Evolutionary conservation across 768 basidiomycete genomes (phyloP), one percentile per base, ranked within the genome.

Genomic region (Phlebiopsis flavidoalba): DNA sequence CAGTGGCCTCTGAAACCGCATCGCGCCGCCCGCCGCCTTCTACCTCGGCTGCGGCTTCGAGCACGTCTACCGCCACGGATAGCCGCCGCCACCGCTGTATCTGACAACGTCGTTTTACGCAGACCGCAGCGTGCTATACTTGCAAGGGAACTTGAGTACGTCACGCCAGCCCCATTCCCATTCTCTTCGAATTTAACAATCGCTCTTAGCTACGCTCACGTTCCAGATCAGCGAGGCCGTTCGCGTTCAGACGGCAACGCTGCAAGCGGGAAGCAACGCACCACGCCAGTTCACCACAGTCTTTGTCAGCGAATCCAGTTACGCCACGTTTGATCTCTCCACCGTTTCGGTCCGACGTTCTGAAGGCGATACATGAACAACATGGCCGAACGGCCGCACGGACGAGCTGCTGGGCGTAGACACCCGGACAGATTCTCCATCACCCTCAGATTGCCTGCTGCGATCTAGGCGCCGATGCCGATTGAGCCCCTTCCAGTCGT

Each of bases 181-280:
- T 40, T 26, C 31, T 5, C 17, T 15, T 12, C n/a, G 5, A 17
- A 17, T 8, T 47, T 63, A 43, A 53, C 53, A 14, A 15, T 12
- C 4, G 22, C 37, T 35, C 31, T 4, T 56, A 77, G 76, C 64
- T 77, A 77, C 62, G 64, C 68, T 21, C 67, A 69, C n/a, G 37
- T 76, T 78, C 74, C 77, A 78, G 63, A 78, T 78, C 60, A 76
- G 75, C 15, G 71, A 72, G n/a, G n/a, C 57, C 73, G 74, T 33
- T 71, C 8, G 76, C 65, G n/a, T n/a, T n/a, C n/a, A n/a, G n/a
- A n/a, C 8, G 77, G 77, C 2, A 68, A 72, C 40, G 77, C 77
- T 1, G 40, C 65, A 49, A n/a, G 75, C 73, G 0, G 57, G 76
- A 57, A 76, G 75, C 1, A 70, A 73, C 58, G 77, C 77, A n/a